Base-by-base conservation (phyloP, 2,329 filamentous ascomycete genomes). In the Bipolaris victoriae region DNA sequence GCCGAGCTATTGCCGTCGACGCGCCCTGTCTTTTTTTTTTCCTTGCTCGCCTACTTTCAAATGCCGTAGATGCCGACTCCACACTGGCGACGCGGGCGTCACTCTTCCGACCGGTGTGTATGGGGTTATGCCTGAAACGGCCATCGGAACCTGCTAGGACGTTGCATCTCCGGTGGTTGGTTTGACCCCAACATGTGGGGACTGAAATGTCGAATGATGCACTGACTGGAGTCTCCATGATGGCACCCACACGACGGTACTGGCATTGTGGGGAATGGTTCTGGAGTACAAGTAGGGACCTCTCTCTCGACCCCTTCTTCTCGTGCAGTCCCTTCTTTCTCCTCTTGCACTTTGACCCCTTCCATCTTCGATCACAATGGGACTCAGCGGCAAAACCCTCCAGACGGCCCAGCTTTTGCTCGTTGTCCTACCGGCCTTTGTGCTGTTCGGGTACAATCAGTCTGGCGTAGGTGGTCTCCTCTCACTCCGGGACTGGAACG, bases 381-480 rank as follows among this genome's bases (percentile, higher is more conserved):
- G 39, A 24, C 57, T 67, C 45, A 58, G 35, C 18, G 72, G 72
- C 58, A 68, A 68, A 50, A 57, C 67, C 7, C 67, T 76, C 22
- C 66, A 67, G 55, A 61, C 61, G 51, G 65, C 66, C 33, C 72
- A 77, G 64, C 72, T 77, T 22, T 49, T 76, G 59, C 65, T 78
- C 43, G 72, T 79, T 36, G 76, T 77, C 52, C 56, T 75, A 44
- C 77, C 77, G 6, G 68, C 77, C 16, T 82, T 82, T 57, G 77
- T 82, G 52, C 73, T 81, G 46, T 83, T 81, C 62, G 82, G 82
- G 50, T 84, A 83, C 74, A 83, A 84, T 65, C 80, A 83, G 64
- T 79, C 79, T 47, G 80, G 79, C 45, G 75, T 80, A n/a, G 81
- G 81, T 43, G 80, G 81, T 13, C 72, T 83, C n/a, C 64, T 80